Percentiles rank a stretch among this genome's conserved stretches.
These are phyloP conservation scores for Salvia splendens DNA, from an alignment of 257 asterid genomes.

Conservation along the genomic window DNA sequence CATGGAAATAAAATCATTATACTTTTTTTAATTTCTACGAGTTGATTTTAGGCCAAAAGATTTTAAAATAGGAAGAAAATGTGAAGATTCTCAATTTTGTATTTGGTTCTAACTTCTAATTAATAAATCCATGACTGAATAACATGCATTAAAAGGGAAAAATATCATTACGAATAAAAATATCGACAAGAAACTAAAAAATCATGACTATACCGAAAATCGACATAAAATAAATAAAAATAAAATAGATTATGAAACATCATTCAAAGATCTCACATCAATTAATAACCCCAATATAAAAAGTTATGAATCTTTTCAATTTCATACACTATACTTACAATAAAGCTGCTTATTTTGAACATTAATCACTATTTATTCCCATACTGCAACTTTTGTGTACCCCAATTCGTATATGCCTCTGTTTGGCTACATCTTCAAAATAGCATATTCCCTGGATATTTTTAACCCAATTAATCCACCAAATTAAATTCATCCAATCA, in stretches of 20 bases:
- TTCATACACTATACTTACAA: constrained; percentile 19
- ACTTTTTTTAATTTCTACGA: no score
- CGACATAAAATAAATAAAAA: not conserved
- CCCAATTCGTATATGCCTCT: constrained; percentile 21
- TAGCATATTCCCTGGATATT: constrained; percentile 44
- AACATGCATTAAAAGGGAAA: no score
- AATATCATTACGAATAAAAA: no score
- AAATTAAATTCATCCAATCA: constrained; percentile 35
- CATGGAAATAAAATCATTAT: no score
- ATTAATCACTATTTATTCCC: constrained; percentile 22
- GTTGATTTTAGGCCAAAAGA: no score
- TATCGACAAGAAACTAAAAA: no score
- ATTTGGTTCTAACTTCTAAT: no score
- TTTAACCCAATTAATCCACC: constrained; percentile 16
- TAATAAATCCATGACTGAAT: no score
- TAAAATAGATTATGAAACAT: not conserved
- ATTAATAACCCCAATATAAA: not conserved
- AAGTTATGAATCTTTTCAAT: constrained; percentile 24
- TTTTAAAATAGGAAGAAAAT: no score
- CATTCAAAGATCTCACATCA: constrained; percentile 3
- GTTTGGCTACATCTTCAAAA: constrained; percentile 31
- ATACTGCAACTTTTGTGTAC: constrained; percentile 2
- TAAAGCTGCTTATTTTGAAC: constrained; percentile 31
- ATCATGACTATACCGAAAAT: no score
- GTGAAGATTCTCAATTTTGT: no score